Percentiles rank a stretch among this genome's conserved stretches.
These are phyloP conservation scores for Lobosporangium transversale DNA, from an alignment of 192 early-diverging fungal genomes.

Conservation along the genomic window DNA sequence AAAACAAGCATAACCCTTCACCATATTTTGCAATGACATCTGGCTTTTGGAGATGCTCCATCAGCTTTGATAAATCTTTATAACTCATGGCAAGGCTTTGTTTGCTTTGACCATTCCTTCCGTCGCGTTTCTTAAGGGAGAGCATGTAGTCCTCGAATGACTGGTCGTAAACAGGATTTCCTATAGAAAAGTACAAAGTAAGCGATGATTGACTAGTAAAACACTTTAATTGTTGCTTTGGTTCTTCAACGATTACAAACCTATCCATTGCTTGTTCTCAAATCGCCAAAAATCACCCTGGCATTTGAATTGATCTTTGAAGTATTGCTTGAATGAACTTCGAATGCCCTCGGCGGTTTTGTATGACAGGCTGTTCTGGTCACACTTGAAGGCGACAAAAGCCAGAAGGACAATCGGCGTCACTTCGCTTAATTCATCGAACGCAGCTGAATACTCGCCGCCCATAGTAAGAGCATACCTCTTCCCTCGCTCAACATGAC, in stretches of 20 bases:
- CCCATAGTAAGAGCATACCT: background rate
- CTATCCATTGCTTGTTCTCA: background rate
- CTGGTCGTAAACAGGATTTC: conserved; percentile 7
- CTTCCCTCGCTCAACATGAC: conserved; percentile 2
- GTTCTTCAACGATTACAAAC: too few relatives aligned
- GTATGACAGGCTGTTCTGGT: background rate
- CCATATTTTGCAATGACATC: background rate
- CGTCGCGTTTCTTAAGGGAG: conserved; percentile 19
- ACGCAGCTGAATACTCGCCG: background rate
- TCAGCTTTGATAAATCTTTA: background rate
- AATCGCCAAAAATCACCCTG: conserved; percentile 6
- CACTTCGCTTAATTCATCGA: background rate
- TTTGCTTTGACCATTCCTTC: background rate
- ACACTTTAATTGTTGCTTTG: too few relatives aligned
- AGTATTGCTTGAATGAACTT: conserved; percentile 13
- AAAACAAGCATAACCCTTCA: conserved; percentile 15
- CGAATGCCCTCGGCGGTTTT: conserved; percentile 17
- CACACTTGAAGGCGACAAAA: conserved; percentile 13
- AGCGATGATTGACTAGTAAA: too few relatives aligned
- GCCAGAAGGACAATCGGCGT: conserved; percentile 10
- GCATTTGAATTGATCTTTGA: conserved; percentile 2
- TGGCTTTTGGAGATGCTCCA: conserved; percentile 6
- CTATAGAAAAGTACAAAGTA: too few relatives aligned
- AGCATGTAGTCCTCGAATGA: background rate
- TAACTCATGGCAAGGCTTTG: conserved; percentile 7